Evolutionary conservation across 2,329 filamentous ascomycete species (phyloP), one percentile per base, ranked within the genome.

Genomic region (Colletotrichum falcatum): DNA sequence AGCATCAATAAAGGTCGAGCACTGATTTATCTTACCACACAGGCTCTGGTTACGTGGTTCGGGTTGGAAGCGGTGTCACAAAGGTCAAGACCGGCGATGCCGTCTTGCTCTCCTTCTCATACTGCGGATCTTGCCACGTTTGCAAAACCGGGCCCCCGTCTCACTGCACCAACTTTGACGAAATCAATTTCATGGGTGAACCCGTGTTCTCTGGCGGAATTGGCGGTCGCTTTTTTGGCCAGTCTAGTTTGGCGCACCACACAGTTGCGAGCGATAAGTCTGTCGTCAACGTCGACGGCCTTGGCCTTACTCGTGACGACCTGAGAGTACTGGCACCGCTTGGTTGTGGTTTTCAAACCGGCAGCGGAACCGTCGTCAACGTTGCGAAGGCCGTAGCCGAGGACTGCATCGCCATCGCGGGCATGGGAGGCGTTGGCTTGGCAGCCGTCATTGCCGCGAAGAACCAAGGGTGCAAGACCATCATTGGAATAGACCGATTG

Each of bases 1-100:
- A 9, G 5, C 18, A 16, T 12, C 5, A 18, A 23, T 28, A 5
- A 7, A 23, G 30, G 26, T 30, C 9, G 5, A n/a, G 9, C 1
- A 37, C n/a, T 61, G 9, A 46, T 12, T 26, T 54, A 7, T 4
- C 5, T 54, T 7, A 28, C 4, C 49, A n/a, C n/a, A n/a, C n/a
- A 80, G 79, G 77, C 3, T 79, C 84, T 1, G 86, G 87, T 8
- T 83, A 86, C 65, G 85, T 89, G 2, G 73, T 77, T 4, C 30
- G 73, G 6, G 39, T 71, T 5, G 86, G 86, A 12, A 83, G 85
- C 61, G 79, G 81, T 66, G 83, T 80, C 14, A 82, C 83, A 5
- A 81, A 85, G 61, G 81, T 88, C 18, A 81, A 84, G 28, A 77
- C 86, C 3, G 86, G 87, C 8, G 87, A 89, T 75, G 84, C 86